A percentile compares a stretch with the other conserved stretches of the same genome.
phyloP scores from a whole-genome alignment of 2,329 filamentous ascomycete species.

The Lachnellula suecica region DNA sequence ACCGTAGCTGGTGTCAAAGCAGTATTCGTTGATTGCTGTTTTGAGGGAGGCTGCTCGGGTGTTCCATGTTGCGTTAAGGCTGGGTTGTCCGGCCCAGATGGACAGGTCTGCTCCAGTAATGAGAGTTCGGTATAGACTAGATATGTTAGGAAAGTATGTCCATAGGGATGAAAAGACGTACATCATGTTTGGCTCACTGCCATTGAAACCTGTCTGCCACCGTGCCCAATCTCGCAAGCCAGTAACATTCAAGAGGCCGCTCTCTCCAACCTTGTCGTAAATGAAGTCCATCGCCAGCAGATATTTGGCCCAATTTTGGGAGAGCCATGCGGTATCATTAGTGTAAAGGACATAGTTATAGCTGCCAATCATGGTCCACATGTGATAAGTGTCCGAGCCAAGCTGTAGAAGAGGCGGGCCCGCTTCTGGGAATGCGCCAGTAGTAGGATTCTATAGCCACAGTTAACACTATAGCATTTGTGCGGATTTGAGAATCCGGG shows the following conservation, averaged over 20 bases:
- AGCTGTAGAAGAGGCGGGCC: slow-evolving; percentile 23
- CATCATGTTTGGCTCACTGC: slow-evolving; percentile 29
- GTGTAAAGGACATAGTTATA: slow-evolving; percentile 59
- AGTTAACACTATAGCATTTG: not conserved
- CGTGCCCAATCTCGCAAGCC: slow-evolving; percentile 29
- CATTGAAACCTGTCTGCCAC: slow-evolving; percentile 26
- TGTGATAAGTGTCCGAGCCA: slow-evolving; percentile 53
- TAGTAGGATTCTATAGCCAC: slow-evolving; percentile 15
- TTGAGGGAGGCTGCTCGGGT: slow-evolving; percentile 15
- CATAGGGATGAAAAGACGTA: not conserved
- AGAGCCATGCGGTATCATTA: slow-evolving; percentile 49
- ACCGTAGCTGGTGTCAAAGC: slow-evolving; percentile 20
- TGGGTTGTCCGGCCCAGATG: slow-evolving; percentile 35
- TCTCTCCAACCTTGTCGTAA: slow-evolving; percentile 39
- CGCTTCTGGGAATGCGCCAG: slow-evolving; percentile 27
- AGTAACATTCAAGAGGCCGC: slow-evolving; percentile 31
- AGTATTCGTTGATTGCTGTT: slow-evolving; percentile 22
- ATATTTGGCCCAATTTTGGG: slow-evolving; percentile 49
- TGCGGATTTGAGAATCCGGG: too few species aligned
- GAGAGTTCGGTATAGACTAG: slow-evolving; percentile 43
- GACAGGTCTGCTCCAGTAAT: slow-evolving; percentile 46
- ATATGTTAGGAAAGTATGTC: not conserved
- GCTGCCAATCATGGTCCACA: slow-evolving; percentile 58
- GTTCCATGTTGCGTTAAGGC: slow-evolving; percentile 20
- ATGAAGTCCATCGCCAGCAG: slow-evolving; percentile 45